phyloP scores from a whole-genome alignment of 106 monocot species.

The Iris macrosiphon region DNA sequence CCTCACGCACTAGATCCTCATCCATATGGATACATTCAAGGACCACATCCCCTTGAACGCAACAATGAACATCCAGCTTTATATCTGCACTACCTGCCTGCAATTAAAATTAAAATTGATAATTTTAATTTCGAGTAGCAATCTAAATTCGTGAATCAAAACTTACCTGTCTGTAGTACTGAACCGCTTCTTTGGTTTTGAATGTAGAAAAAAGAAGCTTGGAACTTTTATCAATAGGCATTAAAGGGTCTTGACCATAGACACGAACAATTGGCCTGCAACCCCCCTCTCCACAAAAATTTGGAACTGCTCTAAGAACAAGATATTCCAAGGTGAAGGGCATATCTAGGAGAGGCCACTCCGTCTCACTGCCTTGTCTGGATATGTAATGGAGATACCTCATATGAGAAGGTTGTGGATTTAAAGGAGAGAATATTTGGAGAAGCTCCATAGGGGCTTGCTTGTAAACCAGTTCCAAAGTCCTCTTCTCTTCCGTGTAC shows the following conservation, averaged over 20 bases:
- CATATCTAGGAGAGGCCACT: conserved; percentile 33
- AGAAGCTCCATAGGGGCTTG: conserved; percentile 79
- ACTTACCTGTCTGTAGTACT: conserved; percentile 54
- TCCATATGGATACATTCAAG: conserved; percentile 76
- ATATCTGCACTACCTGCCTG: conserved; percentile 48
- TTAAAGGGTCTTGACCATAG: conserved; percentile 57
- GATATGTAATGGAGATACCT: conserved; percentile 87
- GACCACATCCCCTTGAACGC: conserved; percentile 89
- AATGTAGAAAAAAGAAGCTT: conserved; percentile 59
- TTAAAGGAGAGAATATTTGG: conserved; percentile 46
- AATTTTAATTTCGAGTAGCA: no score
- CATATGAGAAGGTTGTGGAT: conserved; percentile 78
- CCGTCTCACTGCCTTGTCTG: conserved; percentile 24
- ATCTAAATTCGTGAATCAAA: no score
- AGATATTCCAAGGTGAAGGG: conserved; percentile 58
- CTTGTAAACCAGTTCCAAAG: conserved; percentile 85
- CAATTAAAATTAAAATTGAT: conserved; percentile 11
- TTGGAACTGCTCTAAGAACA: conserved; percentile 53
- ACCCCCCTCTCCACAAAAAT: conserved; percentile 51
- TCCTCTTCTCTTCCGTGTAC: conserved; percentile 72
- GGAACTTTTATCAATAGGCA: conserved; percentile 32
- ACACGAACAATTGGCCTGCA: conserved; percentile 79
- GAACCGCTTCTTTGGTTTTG: conserved; percentile 50
- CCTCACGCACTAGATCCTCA: conserved; percentile 41
- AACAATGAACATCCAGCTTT: conserved; percentile 64